These are phyloP conservation scores for Fragaria ananassa DNA, from an alignment of 306 rosid genomes.

Conservation along the genomic window DNA sequence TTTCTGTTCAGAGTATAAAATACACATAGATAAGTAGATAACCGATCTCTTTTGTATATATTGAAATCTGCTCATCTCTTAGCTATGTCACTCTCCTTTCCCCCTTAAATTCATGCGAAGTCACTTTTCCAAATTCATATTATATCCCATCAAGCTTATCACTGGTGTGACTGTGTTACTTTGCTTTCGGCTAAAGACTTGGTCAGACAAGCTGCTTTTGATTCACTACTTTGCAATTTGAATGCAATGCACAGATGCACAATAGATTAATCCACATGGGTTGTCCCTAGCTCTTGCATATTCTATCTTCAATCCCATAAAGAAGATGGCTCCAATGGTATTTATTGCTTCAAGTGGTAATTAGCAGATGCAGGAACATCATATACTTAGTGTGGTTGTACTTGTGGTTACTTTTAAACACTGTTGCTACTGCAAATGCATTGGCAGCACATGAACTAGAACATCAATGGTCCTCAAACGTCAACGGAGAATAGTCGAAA, in stretches of 20 bases:
- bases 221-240: slow-evolving; percentile 33
- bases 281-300: slow-evolving; percentile 44
- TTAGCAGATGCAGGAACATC: not conserved
- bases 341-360: not conserved
- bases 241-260: slow-evolving; percentile 9
- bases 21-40: not conserved
- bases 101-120: slow-evolving; percentile 16
- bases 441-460: not conserved
- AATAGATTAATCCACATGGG: slow-evolving; percentile 59
- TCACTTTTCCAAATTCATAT: slow-evolving; percentile 7
- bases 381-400: not conserved
- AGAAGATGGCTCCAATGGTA: slow-evolving; percentile 16
- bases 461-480: not conserved
- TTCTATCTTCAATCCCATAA: slow-evolving; percentile 22
- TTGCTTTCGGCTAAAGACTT: slow-evolving; percentile 51
- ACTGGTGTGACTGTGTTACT: slow-evolving; percentile 30
- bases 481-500: not conserved
- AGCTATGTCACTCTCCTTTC: not conserved
- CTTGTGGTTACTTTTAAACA: not conserved
- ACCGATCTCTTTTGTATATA: too few relatives aligned
- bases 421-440: not conserved
- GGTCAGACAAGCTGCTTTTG: slow-evolving; percentile 51
- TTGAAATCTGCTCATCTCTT: not conserved
- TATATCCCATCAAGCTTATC: slow-evolving; percentile 39
- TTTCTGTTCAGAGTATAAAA: not conserved